These are phyloP conservation scores for Pseudophaeomoniella oleicola DNA, from an alignment of 2,329 filamentous ascomycete species.

Conservation along the genomic window DNA sequence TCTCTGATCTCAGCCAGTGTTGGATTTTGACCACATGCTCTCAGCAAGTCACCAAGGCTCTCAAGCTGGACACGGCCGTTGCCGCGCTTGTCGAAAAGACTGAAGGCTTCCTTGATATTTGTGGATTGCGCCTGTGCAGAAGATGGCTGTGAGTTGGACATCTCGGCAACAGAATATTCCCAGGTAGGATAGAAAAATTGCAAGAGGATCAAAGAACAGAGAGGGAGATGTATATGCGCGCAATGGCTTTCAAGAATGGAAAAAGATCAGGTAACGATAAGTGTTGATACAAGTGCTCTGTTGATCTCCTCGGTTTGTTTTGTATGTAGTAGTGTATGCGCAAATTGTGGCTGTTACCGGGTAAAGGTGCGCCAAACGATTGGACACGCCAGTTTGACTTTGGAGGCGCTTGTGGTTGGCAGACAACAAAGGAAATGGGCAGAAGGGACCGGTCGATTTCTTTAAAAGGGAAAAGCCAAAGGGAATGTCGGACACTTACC, in stretches of 20 bases:
- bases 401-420: too few species aligned
- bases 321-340: too few species aligned
- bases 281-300: not conserved
- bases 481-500: too few species aligned
- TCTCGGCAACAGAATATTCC: too few species aligned
- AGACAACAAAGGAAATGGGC: too few species aligned
- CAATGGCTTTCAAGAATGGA: not conserved
- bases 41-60: constrained; percentile 80
- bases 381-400: too few species aligned
- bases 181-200: too few species aligned
- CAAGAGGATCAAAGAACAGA: not conserved
- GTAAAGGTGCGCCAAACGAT: too few species aligned
- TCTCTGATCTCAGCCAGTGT: constrained; percentile 86
- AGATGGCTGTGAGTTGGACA: not conserved
- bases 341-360: too few species aligned
- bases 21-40: constrained; percentile 95
- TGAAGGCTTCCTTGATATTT: constrained; percentile 99
- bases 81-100: constrained; percentile 98
- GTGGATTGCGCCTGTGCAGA: constrained; percentile 47
- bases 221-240: not conserved
- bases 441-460: too few species aligned
- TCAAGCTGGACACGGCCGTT: constrained; percentile 81
- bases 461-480: too few species aligned
- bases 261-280: not conserved
- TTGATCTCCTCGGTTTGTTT: too few species aligned